A percentile compares a stretch with the other conserved stretches of the same genome.
These are phyloP conservation scores for Tillandsia leiboldiana DNA, from an alignment of 176 grass and related monocot species.

Conservation along the genomic window DNA sequence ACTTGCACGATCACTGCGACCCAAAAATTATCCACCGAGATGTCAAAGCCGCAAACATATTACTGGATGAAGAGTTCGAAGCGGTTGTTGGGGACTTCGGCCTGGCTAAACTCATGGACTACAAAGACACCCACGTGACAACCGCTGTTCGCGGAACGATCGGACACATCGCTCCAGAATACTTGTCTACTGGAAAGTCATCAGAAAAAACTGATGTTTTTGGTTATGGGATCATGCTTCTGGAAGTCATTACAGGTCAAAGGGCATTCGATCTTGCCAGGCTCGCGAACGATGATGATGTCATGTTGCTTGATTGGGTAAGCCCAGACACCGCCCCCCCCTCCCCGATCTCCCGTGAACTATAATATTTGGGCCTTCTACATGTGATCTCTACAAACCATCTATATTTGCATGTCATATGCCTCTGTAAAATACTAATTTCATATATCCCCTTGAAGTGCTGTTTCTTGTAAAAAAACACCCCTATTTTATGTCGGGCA, in stretches of 20 bases:
- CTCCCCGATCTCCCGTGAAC: not conserved
- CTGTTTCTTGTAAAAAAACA: too few relatives aligned
- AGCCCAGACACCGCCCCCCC: slow-evolving; percentile 5
- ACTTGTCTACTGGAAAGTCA: slow-evolving; percentile 45
- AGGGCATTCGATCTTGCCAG: slow-evolving; percentile 57
- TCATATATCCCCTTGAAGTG: too few relatives aligned
- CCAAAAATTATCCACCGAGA: slow-evolving; percentile 58
- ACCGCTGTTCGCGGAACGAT: slow-evolving; percentile 50
- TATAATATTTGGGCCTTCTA: not conserved
- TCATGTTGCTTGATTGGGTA: slow-evolving; percentile 70
- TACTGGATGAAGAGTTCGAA: slow-evolving; percentile 51
- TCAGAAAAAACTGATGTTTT: slow-evolving; percentile 67
- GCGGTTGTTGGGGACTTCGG: slow-evolving; percentile 58
- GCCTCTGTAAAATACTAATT: too few relatives aligned
- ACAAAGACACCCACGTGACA: slow-evolving; percentile 49
- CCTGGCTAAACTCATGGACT: slow-evolving; percentile 55
- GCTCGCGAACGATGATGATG: slow-evolving; percentile 52
- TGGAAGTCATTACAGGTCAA: slow-evolving; percentile 57
- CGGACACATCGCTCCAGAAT: slow-evolving; percentile 47
- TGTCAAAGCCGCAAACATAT: slow-evolving; percentile 57
- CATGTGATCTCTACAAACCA: too few relatives aligned
- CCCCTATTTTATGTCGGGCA: too few relatives aligned
- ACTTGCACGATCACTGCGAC: slow-evolving; percentile 55
- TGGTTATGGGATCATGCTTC: slow-evolving; percentile 53
- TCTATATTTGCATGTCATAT: too few relatives aligned